Percentiles rank a stretch among this genome's conserved stretches.
Conservation (phyloP, 495 filamentous ascomycete genomes). For the Penicillium canescens region DNA sequence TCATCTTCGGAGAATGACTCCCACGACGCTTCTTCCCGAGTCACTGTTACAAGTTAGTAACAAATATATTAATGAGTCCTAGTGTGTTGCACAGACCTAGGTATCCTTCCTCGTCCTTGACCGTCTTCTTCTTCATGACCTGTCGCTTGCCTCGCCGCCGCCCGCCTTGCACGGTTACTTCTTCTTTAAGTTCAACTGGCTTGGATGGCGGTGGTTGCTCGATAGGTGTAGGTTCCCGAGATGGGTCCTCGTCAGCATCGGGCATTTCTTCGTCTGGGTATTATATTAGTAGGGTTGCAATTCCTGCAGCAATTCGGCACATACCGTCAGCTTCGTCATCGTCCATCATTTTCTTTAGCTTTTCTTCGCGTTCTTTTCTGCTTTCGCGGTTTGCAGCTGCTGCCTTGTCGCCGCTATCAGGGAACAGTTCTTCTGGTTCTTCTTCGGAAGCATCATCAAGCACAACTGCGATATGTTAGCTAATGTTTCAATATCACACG, state of each 20-base stretch:
- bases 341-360: conserved; percentile 84
- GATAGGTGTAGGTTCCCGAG: conserved; percentile 49
- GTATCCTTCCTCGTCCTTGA: conserved; percentile 92
- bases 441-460: conserved; percentile 69
- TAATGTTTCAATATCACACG: background rate
- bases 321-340: conserved; percentile 42
- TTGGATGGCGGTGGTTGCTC: conserved; percentile 45
- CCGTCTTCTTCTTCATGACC: conserved; percentile 85
- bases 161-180: conserved; percentile 56
- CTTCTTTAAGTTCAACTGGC: conserved; percentile 38
- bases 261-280: conserved; percentile 49
- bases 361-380: conserved; percentile 70
- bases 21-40: conserved; percentile 84
- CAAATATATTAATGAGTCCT: background rate
- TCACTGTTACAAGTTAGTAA: conserved; percentile 61
- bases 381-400: conserved; percentile 48
- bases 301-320: background rate
- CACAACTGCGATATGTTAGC: conserved; percentile 26
- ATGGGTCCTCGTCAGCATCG: conserved; percentile 46
- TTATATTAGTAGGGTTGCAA: conserved; percentile 2
- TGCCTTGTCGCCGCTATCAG: conserved; percentile 38
- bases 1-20: conserved; percentile 96
- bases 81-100: conserved; percentile 59
- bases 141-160: conserved; percentile 77
- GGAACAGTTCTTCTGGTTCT: conserved; percentile 66